phyloP scores from a whole-genome alignment of 2,329 filamentous ascomycete species.

The Monosporascus sp. region DNA sequence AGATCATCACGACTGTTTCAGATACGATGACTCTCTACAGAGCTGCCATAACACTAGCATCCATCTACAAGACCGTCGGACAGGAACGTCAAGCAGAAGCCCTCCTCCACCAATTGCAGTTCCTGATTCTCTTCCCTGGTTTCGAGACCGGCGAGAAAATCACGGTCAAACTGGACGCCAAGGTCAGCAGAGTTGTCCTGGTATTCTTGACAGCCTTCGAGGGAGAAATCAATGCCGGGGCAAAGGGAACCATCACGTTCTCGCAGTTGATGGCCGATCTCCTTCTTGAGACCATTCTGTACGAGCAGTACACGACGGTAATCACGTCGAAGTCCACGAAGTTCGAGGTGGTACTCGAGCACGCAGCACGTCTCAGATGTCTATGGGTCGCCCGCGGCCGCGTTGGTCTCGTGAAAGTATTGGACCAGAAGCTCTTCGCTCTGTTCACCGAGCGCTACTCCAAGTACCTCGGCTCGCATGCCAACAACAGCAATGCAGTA shows the following conservation, averaged over 20 bases:
- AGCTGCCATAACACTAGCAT: slow-evolving; percentile 39
- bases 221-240: slow-evolving; percentile 30
- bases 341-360: slow-evolving; percentile 29
- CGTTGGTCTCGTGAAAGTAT: slow-evolving; percentile 22
- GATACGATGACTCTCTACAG: slow-evolving; percentile 41
- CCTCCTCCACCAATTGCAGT: slow-evolving; percentile 43
- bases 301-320: slow-evolving; percentile 28
- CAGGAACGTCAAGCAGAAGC: slow-evolving; percentile 33
- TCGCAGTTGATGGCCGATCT: slow-evolving; percentile 36
- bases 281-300: slow-evolving; percentile 32
- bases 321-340: slow-evolving; percentile 17
- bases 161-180: slow-evolving; percentile 30
- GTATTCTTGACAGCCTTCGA: slow-evolving; percentile 42
- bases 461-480: slow-evolving; percentile 16
- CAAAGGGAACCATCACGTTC: slow-evolving; percentile 27
- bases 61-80: slow-evolving; percentile 38
- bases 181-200: slow-evolving; percentile 31
- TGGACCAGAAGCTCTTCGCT: slow-evolving; percentile 33
- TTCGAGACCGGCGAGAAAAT: slow-evolving; percentile 24
- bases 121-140: slow-evolving; percentile 43
- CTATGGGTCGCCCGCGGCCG: slow-evolving; percentile 27
- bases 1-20: slow-evolving; percentile 31
- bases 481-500: slow-evolving; percentile 26
- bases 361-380: slow-evolving; percentile 31
- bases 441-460: slow-evolving; percentile 31